phyloP scores from a whole-genome alignment of 306 rosid genomes.

The Begonia fuchsioides region DNA sequence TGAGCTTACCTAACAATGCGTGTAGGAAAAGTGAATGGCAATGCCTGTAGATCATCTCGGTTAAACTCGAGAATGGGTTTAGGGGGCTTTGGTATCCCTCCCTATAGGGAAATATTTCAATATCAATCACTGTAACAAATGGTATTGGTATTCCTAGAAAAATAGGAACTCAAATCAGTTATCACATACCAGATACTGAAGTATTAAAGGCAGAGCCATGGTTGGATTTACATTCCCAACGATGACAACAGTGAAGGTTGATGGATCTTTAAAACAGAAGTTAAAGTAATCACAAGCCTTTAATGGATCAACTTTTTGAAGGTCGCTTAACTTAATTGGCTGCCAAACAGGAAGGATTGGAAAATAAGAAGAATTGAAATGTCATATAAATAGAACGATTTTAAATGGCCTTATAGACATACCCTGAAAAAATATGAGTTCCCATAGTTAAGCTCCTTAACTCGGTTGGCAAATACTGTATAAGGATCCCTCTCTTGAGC shows the following conservation, averaged over 20 bases:
- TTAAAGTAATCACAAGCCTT: conserved; percentile 94
- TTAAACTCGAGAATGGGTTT: conserved; percentile 54
- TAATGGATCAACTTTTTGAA: conserved; percentile 67
- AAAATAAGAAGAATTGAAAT: conserved; percentile 12
- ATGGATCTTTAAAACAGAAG: conserved; percentile 87
- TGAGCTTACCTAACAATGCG: conserved; percentile 39
- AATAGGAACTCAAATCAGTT: conserved; percentile 10
- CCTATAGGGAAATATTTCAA: conserved; percentile 40
- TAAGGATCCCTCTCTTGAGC: conserved; percentile 96
- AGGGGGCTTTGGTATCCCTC: conserved; percentile 79
- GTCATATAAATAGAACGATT: not conserved
- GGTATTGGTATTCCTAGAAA: too few species aligned
- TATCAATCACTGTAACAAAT: conserved; percentile 11
- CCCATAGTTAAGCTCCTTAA: conserved; percentile 95
- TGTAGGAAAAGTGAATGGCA: conserved; percentile 75
- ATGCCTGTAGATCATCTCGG: conserved; percentile 76
- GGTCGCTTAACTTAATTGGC: conserved; percentile 73
- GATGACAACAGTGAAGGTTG: conserved; percentile 71
- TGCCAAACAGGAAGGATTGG: conserved; percentile 21
- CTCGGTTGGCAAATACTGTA: conserved; percentile 85
- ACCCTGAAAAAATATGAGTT: conserved; percentile 93
- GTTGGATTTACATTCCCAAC: conserved; percentile 78
- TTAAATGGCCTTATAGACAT: conserved; percentile 10
- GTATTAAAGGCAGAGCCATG: conserved; percentile 73
- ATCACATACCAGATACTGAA: conserved; percentile 72